Conservation (phyloP, 2,329 filamentous ascomycete genomes). For the Ilyonectria sp. region DNA sequence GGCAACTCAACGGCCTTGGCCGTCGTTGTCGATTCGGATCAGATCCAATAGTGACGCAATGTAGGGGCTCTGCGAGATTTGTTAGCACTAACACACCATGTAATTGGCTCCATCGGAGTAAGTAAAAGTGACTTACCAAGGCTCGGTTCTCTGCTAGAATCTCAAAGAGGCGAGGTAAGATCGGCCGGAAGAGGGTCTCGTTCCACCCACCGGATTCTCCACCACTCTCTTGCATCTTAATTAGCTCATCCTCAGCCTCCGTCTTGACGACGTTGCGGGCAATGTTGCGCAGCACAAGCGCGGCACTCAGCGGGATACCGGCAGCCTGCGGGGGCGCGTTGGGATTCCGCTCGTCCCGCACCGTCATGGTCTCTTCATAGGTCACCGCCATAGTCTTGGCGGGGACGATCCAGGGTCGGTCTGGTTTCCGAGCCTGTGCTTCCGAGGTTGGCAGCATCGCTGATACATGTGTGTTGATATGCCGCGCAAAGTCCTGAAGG, state of each 20-base stretch:
- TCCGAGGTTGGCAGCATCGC: conserved; percentile 50
- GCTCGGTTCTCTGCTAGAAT: conserved; percentile 79
- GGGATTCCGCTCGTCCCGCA: conserved; percentile 71
- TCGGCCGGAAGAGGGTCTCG: conserved; percentile 76
- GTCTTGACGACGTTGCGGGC: conserved; percentile 77
- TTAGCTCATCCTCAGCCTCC: conserved; percentile 68
- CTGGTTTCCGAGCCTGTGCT: conserved; percentile 36
- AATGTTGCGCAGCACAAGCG: conserved; percentile 84
- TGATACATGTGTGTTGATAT: conserved; percentile 79
- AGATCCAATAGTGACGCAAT: conserved; percentile 59
- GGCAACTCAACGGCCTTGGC: conserved; percentile 42
- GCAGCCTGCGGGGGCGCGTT: conserved; percentile 75
- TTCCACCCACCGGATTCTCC: conserved; percentile 73
- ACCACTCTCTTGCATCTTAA: conserved; percentile 63
- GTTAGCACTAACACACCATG: conserved; percentile 33
- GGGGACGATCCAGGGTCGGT: conserved; percentile 64
- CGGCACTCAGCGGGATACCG: conserved; percentile 84
- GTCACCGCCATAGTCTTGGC: conserved; percentile 69
- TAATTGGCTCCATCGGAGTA: conserved; percentile 7
- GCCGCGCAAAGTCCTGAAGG: conserved; percentile 69
- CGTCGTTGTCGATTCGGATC: conserved; percentile 51
- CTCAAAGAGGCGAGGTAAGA: conserved; percentile 76
- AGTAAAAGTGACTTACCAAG: conserved; percentile 61
- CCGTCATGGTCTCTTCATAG: conserved; percentile 70
- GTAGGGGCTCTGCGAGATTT: conserved; percentile 54